Base-by-base conservation (phyloP, 768 basidiomycete genomes). In the Leccinellum albellum region DNA sequence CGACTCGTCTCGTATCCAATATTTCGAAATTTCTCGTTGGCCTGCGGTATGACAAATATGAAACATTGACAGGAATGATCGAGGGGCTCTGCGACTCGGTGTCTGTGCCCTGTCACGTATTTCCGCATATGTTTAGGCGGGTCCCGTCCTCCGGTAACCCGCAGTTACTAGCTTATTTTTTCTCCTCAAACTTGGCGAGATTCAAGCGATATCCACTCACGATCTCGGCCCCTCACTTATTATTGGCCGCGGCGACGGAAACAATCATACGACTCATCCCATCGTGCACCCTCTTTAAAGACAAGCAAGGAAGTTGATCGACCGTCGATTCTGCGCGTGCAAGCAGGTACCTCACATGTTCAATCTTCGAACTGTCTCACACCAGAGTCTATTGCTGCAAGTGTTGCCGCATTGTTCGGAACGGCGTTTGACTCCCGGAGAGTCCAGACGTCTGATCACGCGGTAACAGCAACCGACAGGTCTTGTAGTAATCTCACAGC, bases 41-140 rank as follows among this genome's bases (percentile, higher is more conserved):
- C 26, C 46, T 26, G 54, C 24, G 50, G 54, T 52, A 65, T 70
- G 70, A 70, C 61, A 71, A 65, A 67, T 65, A 60, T 78, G 78
- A 81, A 78, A 80, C 79, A 77, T 56, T 52, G 61, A 58, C 66
- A 66, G 63, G 47, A 63, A 52, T 76, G 78, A 80, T 80, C 79
- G 77, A 73, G 67, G 63, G 71, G 61, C 61, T 61, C 50, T 29
- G 50, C 50, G 60, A 61, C 56, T 63, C 61, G 62, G 62, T 58
- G 48, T 56, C 67, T 68, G 64, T 65, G 64, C 57, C 54, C 14
- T 50, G 53, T 62, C 55, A 49, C 33, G 46, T 28, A 17, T 68
- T 63, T 63, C 75, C 73, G 40, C 26, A 76, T 76, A 70, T 74
- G 76, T 74, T 55, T 32, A 75, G 51, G 61, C 35, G 50, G 75